Conservation (phyloP, 2,329 filamentous ascomycete species). For the Talaromyces piceae region DNA sequence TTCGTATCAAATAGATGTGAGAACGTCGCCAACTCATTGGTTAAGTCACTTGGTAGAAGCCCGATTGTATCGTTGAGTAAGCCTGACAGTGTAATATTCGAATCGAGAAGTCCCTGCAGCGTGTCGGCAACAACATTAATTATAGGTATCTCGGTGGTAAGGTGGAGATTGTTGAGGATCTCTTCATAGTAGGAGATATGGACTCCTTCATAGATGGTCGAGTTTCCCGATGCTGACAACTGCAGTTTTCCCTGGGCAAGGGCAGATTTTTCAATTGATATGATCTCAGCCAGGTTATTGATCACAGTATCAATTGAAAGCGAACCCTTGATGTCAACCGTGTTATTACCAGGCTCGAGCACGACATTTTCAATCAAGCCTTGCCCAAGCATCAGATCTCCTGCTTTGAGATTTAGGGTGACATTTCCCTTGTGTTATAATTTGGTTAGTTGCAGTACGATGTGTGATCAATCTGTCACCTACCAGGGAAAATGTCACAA, state of each 20-base stretch:
- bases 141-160: slow-evolving; percentile 32
- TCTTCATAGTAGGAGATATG: slow-evolving; percentile 41
- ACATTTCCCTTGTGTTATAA: slow-evolving; percentile 15
- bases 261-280: slow-evolving; percentile 31
- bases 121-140: slow-evolving; percentile 32
- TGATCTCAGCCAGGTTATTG: slow-evolving; percentile 36
- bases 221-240: slow-evolving; percentile 37
- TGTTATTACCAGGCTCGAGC: slow-evolving; percentile 17
- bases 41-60: background rate
- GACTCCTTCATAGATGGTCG: slow-evolving; percentile 36
- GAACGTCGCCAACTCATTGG: background rate
- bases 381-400: slow-evolving; percentile 15
- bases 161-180: slow-evolving; percentile 34
- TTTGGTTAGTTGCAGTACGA: background rate
- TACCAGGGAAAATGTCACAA: slow-evolving; percentile 12
- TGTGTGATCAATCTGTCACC: background rate
- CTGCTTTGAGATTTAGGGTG: slow-evolving; percentile 16
- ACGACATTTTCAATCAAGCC: slow-evolving; percentile 14
- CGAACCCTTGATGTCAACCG: slow-evolving; percentile 5
- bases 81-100: slow-evolving; percentile 4
- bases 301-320: slow-evolving; percentile 30
- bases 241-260: slow-evolving; percentile 36
- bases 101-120: slow-evolving; percentile 14
- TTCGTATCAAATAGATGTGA: background rate
- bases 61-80: background rate